phyloP scores from a whole-genome alignment of 768 basidiomycete genomes.

The Suillus clintonianus region DNA sequence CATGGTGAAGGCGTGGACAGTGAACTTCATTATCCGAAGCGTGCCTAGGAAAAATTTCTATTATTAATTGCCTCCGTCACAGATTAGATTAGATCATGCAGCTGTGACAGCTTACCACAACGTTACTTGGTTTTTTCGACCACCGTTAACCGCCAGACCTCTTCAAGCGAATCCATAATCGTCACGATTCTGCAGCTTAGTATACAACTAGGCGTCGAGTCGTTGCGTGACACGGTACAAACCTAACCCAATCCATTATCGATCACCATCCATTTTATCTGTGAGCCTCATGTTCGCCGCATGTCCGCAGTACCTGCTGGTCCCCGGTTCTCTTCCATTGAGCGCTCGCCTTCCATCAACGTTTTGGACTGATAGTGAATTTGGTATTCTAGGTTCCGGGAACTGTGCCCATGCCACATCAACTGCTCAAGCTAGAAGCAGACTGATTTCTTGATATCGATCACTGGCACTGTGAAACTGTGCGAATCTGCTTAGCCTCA shows the following conservation, averaged over 20 bases:
- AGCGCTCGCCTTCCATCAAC: not conserved
- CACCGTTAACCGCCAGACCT: no score
- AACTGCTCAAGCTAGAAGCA: not conserved
- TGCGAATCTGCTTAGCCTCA: not conserved
- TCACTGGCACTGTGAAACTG: not conserved
- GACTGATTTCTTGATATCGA: not conserved
- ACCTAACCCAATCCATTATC: not conserved
- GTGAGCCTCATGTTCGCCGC: not conserved
- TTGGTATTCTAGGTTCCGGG: not conserved
- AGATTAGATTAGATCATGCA: no score
- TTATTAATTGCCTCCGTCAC: no score
- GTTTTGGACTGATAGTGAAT: not conserved
- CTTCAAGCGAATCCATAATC: no score
- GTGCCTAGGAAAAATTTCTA: conserved; percentile 9
- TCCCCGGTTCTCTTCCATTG: not conserved
- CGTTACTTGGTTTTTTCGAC: no score
- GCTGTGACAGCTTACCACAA: no score
- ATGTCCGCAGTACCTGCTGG: not conserved
- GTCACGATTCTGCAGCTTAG: no score
- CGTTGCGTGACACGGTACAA: not conserved
- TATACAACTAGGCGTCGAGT: not conserved
- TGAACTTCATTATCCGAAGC: conserved; percentile 2
- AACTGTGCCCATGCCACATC: not conserved
- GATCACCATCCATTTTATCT: not conserved
- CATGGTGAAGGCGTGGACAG: conserved; percentile 1